Conservation (phyloP, 2,329 filamentous ascomycete species). For the Stachybotrys echinatus region DNA sequence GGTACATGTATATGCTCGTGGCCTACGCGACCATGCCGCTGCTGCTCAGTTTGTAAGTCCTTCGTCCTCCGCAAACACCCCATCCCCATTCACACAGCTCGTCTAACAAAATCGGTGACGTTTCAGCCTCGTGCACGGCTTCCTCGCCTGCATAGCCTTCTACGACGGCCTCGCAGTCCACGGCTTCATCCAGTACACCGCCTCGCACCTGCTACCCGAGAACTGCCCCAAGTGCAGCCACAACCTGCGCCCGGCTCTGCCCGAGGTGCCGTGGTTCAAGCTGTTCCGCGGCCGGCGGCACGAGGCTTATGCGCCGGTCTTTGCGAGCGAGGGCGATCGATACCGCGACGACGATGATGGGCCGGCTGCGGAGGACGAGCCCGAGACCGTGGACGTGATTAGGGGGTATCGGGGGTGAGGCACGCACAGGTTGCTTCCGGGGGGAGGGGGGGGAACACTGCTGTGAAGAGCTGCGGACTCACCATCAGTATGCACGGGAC, state of each 20-base stretch:
- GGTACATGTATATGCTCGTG: slow-evolving; percentile 30
- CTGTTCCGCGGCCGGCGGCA: slow-evolving; percentile 13
- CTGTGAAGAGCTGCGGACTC: too few relatives aligned
- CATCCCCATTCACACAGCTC: too few relatives aligned
- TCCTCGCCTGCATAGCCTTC: slow-evolving; percentile 29
- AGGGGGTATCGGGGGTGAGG: neutral
- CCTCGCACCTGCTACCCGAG: slow-evolving; percentile 30
- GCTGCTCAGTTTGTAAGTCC: slow-evolving; percentile 32
- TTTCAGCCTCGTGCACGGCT: slow-evolving; percentile 29
- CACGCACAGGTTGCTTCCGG: too few relatives aligned
- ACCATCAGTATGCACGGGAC: too few relatives aligned
- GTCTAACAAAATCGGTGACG: too few relatives aligned
- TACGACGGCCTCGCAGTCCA: slow-evolving; percentile 34
- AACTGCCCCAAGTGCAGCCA: slow-evolving; percentile 35
- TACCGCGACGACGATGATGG: slow-evolving; percentile 16
- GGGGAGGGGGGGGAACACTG: too few relatives aligned
- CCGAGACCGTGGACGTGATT: neutral
- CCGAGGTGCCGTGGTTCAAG: slow-evolving; percentile 27
- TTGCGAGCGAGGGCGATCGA: slow-evolving; percentile 16
- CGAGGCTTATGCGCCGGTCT: slow-evolving; percentile 11
- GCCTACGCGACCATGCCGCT: slow-evolving; percentile 37
- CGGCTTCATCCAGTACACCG: slow-evolving; percentile 30
- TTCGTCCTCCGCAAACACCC: slow-evolving; percentile 3
- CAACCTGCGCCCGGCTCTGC: slow-evolving; percentile 30
- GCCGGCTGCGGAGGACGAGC: neutral